Percentiles rank a stretch among this genome's conserved stretches.
phyloP scores from a whole-genome alignment of 805 yeast genomes.

The Zygosaccharomyces gambellarensis region DNA sequence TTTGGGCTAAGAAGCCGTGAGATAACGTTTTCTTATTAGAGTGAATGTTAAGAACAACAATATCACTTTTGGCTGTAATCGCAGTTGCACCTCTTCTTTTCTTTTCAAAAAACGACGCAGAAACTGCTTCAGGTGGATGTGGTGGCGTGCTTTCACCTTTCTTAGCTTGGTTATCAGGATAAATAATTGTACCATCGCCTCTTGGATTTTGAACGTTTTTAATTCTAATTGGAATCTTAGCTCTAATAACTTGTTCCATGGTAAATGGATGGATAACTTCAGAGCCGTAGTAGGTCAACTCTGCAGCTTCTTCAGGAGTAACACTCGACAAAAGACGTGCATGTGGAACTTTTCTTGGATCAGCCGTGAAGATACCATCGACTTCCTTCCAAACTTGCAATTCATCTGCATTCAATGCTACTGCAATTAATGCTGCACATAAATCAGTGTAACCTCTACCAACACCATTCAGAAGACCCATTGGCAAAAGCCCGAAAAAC shows the following conservation, averaged over 20 bases:
- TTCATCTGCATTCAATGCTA: constrained; percentile 87
- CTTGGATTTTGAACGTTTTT: constrained; percentile 91
- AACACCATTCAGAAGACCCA: constrained; percentile 85
- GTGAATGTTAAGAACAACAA: constrained; percentile 87
- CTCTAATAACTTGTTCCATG: constrained; percentile 97
- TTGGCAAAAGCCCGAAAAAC: constrained; percentile 93
- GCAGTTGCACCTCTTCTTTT: constrained; percentile 82
- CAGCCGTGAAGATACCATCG: constrained; percentile 98
- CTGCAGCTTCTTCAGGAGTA: constrained; percentile 98
- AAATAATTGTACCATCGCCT: constrained; percentile 92
- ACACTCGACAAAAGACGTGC: constrained; percentile 83
- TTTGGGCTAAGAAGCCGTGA: constrained; percentile 91
- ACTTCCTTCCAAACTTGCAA: constrained; percentile 98
- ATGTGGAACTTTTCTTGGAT: constrained; percentile 88
- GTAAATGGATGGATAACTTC: constrained; percentile 99
- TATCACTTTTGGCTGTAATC: constrained; percentile 89
- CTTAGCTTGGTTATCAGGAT: constrained; percentile 83
- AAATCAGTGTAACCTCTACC: constrained; percentile 98
- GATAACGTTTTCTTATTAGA: constrained; percentile 89
- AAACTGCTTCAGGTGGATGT: constrained; percentile 80
- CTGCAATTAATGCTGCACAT: constrained; percentile 95
- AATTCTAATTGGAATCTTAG: constrained; percentile 92
- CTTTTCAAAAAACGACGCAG: constrained; percentile 38
- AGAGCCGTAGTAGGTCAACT: constrained; percentile 93
- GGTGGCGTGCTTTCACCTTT: constrained; percentile 90